Conservation (phyloP, 495 filamentous ascomycete species). For the Aspergillus incahuasiensis region DNA sequence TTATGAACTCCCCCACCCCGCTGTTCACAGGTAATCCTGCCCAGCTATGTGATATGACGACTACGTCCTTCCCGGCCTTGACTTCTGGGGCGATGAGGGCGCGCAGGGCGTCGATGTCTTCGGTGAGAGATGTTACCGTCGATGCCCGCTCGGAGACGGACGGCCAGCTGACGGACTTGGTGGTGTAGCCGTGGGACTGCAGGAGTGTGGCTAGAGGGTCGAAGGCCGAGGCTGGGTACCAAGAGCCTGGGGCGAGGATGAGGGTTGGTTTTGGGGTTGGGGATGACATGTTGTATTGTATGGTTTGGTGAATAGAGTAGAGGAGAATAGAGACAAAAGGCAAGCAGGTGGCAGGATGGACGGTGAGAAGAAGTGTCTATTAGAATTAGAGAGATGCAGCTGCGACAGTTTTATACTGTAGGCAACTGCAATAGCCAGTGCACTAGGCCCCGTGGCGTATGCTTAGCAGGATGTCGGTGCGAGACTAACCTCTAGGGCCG, state of each 20-base stretch:
- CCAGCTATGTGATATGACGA: constrained; percentile 44
- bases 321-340: too few species aligned
- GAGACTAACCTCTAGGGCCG: too few species aligned
- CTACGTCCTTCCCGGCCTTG: constrained; percentile 29
- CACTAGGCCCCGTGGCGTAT: too few species aligned
- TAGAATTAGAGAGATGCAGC: too few species aligned
- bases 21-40: constrained; percentile 47
- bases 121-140: not conserved
- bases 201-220: constrained; percentile 24
- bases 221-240: constrained; percentile 33
- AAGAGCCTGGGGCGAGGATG: constrained; percentile 34
- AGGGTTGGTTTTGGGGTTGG: constrained; percentile 25
- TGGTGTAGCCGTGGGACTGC: constrained; percentile 7
- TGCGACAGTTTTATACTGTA: too few species aligned
- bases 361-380: too few species aligned
- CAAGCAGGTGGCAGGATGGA: too few species aligned
- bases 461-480: too few species aligned
- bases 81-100: constrained; percentile 23
- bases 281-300: too few species aligned
- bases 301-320: too few species aligned
- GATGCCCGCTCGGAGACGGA: not conserved
- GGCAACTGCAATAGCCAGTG: too few species aligned
- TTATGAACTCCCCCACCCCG: constrained; percentile 44
- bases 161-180: not conserved
- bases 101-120: constrained; percentile 4